Evolutionary conservation across 2,329 filamentous ascomycete species (phyloP).

Genomic region (Boeremia lycopersici): DNA sequence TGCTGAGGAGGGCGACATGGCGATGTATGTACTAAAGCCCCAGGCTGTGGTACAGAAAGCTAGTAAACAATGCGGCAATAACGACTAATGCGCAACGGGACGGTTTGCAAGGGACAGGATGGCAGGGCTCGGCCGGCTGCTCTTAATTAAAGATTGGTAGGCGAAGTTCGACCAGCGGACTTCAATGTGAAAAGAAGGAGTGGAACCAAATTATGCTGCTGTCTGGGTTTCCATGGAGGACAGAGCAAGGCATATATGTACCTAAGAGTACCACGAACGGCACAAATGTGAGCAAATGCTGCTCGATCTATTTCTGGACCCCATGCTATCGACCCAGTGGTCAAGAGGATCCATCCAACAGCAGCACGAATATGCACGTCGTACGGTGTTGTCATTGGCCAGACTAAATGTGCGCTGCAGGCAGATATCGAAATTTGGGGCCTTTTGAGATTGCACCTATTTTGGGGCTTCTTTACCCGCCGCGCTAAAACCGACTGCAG

Average conservation of each 20-base stretch:
- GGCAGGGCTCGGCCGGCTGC: conserved; percentile 49
- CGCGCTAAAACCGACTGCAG: conserved; percentile 31
- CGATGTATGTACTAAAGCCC: conserved; percentile 51
- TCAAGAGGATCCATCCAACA: conserved; percentile 35
- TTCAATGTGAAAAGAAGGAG: conserved; percentile 47
- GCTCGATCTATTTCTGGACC: conserved; percentile 57
- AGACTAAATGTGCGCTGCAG: conserved; percentile 32
- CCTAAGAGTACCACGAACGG: conserved; percentile 53
- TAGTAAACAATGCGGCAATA: conserved; percentile 51
- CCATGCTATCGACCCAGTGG: conserved; percentile 32
- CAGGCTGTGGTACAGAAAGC: conserved; percentile 47
- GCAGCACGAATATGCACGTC: conserved; percentile 32
- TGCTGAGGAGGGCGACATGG: conserved; percentile 57
- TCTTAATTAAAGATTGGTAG: conserved; percentile 55
- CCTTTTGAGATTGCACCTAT: conserved; percentile 45
- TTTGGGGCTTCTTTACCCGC: conserved; percentile 49
- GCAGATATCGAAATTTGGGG: conserved; percentile 43
- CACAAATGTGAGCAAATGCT: conserved; percentile 49
- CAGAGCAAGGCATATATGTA: conserved; percentile 46
- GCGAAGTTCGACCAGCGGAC: conserved; percentile 57
- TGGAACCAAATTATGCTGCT: conserved; percentile 55
- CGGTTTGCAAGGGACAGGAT: conserved; percentile 51
- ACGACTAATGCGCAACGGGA: conserved; percentile 50
- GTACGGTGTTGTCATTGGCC: conserved; percentile 37
- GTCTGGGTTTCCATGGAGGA: conserved; percentile 44